Evolutionary conservation across 768 basidiomycete species (phyloP).

Genomic region (Astraeus odoratus): DNA sequence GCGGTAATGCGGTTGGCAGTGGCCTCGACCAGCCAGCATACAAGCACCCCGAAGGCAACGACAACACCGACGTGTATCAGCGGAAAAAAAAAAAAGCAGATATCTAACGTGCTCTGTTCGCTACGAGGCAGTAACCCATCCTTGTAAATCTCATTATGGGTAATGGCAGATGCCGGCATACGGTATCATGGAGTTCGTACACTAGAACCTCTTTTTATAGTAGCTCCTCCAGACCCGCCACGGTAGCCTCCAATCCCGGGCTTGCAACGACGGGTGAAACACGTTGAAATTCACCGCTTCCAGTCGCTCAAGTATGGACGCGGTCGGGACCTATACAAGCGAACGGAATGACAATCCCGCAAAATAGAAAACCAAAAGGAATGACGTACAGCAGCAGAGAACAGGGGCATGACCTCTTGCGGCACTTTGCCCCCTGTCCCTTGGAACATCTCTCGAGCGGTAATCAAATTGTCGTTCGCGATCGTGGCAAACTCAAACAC

Average conservation of each 20-base stretch:
- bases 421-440: constrained; percentile 50
- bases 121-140: too few relatives aligned
- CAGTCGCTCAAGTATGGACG: constrained; percentile 54
- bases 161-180: constrained; percentile 25
- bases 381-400: constrained; percentile 60
- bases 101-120: too few relatives aligned
- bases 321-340: constrained; percentile 53
- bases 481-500: constrained; percentile 78
- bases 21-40: too few relatives aligned
- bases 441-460: constrained; percentile 65
- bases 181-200: not conserved
- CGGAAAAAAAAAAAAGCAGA: too few relatives aligned
- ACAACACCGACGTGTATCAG: too few relatives aligned
- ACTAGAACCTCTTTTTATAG: constrained; percentile 34
- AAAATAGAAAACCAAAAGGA: constrained; percentile 4
- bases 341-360: constrained; percentile 5
- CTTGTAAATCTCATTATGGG: not conserved
- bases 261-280: constrained; percentile 56
- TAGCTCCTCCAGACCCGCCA: constrained; percentile 61
- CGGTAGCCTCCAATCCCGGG: constrained; percentile 70
- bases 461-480: constrained; percentile 74
- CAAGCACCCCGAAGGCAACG: too few relatives aligned
- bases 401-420: constrained; percentile 56
- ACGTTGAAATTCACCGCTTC: constrained; percentile 68
- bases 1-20: too few relatives aligned